Evolutionary conservation across 768 basidiomycete species (phyloP), one percentile per base, ranked within the genome.

Genomic region (Exidia glandulosa): DNA sequence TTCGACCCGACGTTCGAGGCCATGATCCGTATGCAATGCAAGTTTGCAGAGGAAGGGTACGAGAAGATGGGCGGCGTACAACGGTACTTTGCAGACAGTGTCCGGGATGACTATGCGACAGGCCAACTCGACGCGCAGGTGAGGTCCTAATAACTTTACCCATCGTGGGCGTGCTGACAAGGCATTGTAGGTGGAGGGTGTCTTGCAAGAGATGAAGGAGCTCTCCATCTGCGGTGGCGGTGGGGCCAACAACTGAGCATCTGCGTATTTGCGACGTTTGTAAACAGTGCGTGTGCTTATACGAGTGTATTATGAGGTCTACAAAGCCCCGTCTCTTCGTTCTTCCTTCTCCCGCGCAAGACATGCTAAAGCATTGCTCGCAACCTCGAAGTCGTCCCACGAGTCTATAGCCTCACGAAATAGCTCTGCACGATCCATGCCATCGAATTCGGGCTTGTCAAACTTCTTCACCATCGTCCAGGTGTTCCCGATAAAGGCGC

Each of bases 1-100:
- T 94, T 98, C 63, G 96, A 98, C 71, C 96, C 96, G 3, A 94
- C 90, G 65, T 98, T 98, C 70, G 96, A 98, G 74, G 91, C 95
- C 52, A 98, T 98, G 95, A 93, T 94, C 64, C 83, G 96, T 32
- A 90, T 96, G 84, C 96, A 99, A 69, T 84, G 90, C 68, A 94
- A 94, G 68, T 98, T 98, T 69, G 94, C 95, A 0, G 92, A 97
- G 71, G 95, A 99, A 66, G 94, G 95, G 0, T 98, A 99, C 70
- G 94, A 97, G 75, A 96, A 94, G 74, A 82, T 97, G 57, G 88
- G 93, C 56, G 86, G 91, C 50, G 94, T 97, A 9, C 95, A 99
- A 72, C 77, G 92, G 86, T 95, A 94, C 73, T 97, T 97, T 67
- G 79, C 83, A 2, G 92, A 96, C 56, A 86, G 76, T 63, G 90